phyloP scores from a whole-genome alignment of 805 yeast genomes.

The Kazachstania viticola region DNA sequence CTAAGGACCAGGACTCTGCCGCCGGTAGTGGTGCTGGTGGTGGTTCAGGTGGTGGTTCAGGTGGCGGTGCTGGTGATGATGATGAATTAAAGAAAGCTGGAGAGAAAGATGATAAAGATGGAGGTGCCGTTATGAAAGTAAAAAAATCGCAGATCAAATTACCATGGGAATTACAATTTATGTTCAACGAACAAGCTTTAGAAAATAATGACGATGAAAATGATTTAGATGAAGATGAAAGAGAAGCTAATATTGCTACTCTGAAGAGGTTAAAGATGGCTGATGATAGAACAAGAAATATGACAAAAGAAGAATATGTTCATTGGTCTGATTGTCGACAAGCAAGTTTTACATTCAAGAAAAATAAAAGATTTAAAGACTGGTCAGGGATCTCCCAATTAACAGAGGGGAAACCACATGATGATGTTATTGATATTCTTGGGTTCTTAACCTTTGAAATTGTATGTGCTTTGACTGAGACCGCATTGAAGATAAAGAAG shows the following conservation, averaged over 20 bases:
- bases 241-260: slow-evolving; percentile 82
- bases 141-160: slow-evolving; percentile 71
- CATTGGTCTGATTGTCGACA: slow-evolving; percentile 99
- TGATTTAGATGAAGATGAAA: slow-evolving; percentile 75
- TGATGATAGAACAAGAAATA: slow-evolving; percentile 82
- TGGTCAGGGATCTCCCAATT: slow-evolving; percentile 86
- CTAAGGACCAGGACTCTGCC: slow-evolving; percentile 54
- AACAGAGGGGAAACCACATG: slow-evolving; percentile 85
- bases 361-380: slow-evolving; percentile 86
- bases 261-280: slow-evolving; percentile 80
- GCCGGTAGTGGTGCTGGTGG: slow-evolving; percentile 41
- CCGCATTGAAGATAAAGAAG: slow-evolving; percentile 70
- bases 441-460: slow-evolving; percentile 95
- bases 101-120: slow-evolving; percentile 32
- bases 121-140: slow-evolving; percentile 37
- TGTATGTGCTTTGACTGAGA: slow-evolving; percentile 88
- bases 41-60: slow-evolving; percentile 21
- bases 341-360: slow-evolving; percentile 90
- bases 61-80: slow-evolving; percentile 19
- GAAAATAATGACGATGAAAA: slow-evolving; percentile 56
- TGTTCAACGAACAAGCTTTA: slow-evolving; percentile 84
- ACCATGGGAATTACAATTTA: slow-evolving; percentile 92
- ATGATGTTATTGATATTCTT: slow-evolving; percentile 89
- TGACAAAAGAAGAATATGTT: slow-evolving; percentile 96
- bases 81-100: slow-evolving; percentile 24